Evolutionary conservation across 1,139 yeast species (phyloP), one percentile per base, ranked within the genome.

Genomic region (Citeromyces siamensis): DNA sequence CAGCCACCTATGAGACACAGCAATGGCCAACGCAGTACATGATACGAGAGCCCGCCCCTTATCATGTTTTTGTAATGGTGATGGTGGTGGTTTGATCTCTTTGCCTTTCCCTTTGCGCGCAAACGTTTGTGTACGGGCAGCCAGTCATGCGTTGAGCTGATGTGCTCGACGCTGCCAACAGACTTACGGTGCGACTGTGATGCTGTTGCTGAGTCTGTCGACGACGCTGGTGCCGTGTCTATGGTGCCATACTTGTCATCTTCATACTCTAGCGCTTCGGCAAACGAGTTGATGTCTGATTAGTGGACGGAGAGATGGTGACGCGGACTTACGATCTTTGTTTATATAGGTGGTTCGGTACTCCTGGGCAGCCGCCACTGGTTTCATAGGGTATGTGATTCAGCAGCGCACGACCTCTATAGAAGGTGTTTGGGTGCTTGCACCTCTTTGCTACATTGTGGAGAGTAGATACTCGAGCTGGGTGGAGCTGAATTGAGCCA

Each of bases 131-230:
- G 60, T 3, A 75, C 59, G 0, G 86, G 86, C 14, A 70, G 70
- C 88, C 86, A 78, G 51, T 79, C 86, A 44, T 70, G 71, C 45
- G 69, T 67, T 3, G 85, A 75, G 0, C 71, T 53, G 36, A 79
- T 76, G 46, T 64, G 50, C 37, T 61, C 65, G 7, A 59, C 40
- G 46, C 16, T 36, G 33, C 8, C 43, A 40, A 19, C 33, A 33
- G 5, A n/a, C 37, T 23, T 5, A 37, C 33, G 5, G 49, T 42
- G 14, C 41, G 39, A 50, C 58, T 2, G 57, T 60, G 38, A 43
- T 46, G 14, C 34, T 16, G 27, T n/a, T 46, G 14, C 34, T 16
- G 27, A 9, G n/a, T 27, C 19, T 7, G 6, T 36, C 12, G 22
- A 20, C 13, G 19, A 9, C 6, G 31, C 42, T 14, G 35, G 16